Percentiles rank a stretch among this genome's conserved stretches.
Evolutionary conservation across 2,329 filamentous ascomycete genomes (phyloP).

Genomic region (Hysterium pulicare): DNA sequence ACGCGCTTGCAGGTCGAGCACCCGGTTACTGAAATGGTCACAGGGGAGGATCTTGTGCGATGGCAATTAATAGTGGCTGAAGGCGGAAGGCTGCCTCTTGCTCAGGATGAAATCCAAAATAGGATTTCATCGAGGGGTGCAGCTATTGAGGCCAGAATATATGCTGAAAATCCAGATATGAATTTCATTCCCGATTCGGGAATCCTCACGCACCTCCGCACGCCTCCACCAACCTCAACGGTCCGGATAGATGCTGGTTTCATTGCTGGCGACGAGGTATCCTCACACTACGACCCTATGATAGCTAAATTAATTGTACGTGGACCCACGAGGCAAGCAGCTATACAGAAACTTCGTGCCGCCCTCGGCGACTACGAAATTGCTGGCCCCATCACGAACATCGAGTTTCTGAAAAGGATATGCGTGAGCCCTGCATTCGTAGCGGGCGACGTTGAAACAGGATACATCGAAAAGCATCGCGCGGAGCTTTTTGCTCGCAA

Average conservation of each 20-base stretch:
- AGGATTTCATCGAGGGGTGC: conserved; percentile 74
- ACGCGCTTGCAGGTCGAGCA: conserved; percentile 93
- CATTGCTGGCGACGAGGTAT: conserved; percentile 84
- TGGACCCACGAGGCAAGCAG: conserved; percentile 71
- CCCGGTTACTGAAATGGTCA: conserved; percentile 82
- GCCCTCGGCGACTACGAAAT: conserved; percentile 89
- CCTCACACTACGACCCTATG: conserved; percentile 97
- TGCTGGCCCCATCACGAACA: conserved; percentile 88
- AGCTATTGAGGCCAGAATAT: conserved; percentile 93
- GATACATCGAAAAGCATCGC: conserved; percentile 88
- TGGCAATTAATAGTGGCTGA: conserved; percentile 92
- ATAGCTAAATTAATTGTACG: conserved; percentile 96
- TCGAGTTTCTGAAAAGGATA: conserved; percentile 90
- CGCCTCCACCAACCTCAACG: conserved; percentile 65
- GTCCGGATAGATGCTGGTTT: conserved; percentile 93
- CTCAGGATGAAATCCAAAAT: conserved; percentile 62
- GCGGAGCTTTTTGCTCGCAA: conserved; percentile 70
- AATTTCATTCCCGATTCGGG: conserved; percentile 95
- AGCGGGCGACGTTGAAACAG: conserved; percentile 85
- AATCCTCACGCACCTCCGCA: conserved; percentile 75
- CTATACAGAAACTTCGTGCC: conserved; percentile 75
- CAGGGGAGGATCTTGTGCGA: conserved; percentile 76
- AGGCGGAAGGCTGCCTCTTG: conserved; percentile 63
- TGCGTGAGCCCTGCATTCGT: conserved; percentile 81
- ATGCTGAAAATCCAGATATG: conserved; percentile 87